phyloP scores from a whole-genome alignment of 495 filamentous ascomycete genomes.

The Pyrenopolyporus hunteri region DNA sequence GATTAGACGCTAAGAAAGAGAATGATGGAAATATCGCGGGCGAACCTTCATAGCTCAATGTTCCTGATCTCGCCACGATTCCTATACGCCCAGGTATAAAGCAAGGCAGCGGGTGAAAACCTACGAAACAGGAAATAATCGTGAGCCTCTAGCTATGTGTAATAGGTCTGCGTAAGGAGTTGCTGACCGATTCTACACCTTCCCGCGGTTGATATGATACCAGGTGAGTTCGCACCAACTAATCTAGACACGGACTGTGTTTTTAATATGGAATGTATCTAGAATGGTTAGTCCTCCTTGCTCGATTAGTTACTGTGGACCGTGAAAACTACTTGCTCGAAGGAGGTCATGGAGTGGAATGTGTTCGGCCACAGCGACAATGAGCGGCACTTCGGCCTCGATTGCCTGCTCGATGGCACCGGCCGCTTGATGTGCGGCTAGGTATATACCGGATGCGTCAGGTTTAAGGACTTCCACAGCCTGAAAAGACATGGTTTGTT shows the following conservation, averaged over 20 bases:
- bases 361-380: slow-evolving; percentile 91
- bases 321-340: slow-evolving; percentile 58
- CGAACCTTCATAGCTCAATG: slow-evolving; percentile 76
- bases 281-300: neutral
- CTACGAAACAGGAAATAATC: slow-evolving; percentile 14
- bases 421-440: slow-evolving; percentile 77
- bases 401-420: slow-evolving; percentile 87
- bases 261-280: slow-evolving; percentile 76
- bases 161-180: neutral
- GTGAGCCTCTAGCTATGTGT: neutral
- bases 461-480: slow-evolving; percentile 78
- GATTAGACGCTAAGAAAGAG: neutral
- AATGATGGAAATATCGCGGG: neutral
- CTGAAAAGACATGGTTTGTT: slow-evolving; percentile 42
- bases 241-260: slow-evolving; percentile 82
- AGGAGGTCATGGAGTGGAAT: slow-evolving; percentile 88
- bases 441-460: slow-evolving; percentile 85
- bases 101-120: slow-evolving; percentile 82
- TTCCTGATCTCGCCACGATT: slow-evolving; percentile 87
- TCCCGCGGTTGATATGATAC: slow-evolving; percentile 83
- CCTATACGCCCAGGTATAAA: slow-evolving; percentile 78
- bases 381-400: slow-evolving; percentile 83
- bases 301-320: no score
- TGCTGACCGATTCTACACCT: slow-evolving; percentile 73
- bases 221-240: slow-evolving; percentile 85